Conservation (phyloP, 1,284 basidiomycete species). For the Malassezia caprae region DNA sequence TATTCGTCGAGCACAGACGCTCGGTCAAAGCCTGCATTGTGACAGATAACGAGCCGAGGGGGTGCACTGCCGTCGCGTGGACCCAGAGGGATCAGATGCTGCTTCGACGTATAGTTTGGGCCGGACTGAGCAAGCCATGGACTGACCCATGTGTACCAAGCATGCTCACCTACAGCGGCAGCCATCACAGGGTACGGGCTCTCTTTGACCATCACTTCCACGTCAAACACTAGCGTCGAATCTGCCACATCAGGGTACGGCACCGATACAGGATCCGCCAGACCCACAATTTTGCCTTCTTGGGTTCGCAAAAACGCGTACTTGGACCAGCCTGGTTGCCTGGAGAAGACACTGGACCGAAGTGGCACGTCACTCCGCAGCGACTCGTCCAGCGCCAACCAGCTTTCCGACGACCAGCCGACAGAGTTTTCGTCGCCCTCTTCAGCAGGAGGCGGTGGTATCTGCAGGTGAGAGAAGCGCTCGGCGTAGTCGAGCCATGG, state of each 20-base stretch:
- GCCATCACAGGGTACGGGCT: conserved; percentile 80
- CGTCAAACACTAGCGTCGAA: conserved; percentile 74
- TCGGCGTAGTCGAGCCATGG: conserved; percentile 73
- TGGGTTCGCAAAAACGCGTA: conserved; percentile 56
- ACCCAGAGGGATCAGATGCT: conserved; percentile 67
- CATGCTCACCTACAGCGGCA: conserved; percentile 67
- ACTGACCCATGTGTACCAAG: conserved; percentile 94
- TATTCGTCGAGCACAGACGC: conserved; percentile 79
- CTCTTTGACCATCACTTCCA: conserved; percentile 79
- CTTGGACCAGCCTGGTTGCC: conserved; percentile 78
- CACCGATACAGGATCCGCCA: conserved; percentile 41
- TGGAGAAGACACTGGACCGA: conserved; percentile 61
- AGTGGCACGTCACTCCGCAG: conserved; percentile 24
- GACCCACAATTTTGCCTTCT: conserved; percentile 22
- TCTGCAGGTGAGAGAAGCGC: conserved; percentile 54
- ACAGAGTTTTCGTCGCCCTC: conserved; percentile 12
- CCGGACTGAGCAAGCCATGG: conserved; percentile 75
- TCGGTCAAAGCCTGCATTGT: conserved; percentile 91
- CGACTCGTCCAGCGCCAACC: conserved; percentile 32
- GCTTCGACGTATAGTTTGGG: conserved; percentile 50
- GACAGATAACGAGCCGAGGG: conserved; percentile 72
- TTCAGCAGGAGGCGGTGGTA: conserved; percentile 57
- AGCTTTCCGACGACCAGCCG: conserved; percentile 24
- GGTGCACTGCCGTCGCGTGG: conserved; percentile 21
- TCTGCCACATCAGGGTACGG: conserved; percentile 54